These are phyloP conservation scores for Sugiyamaella castrensis DNA, from an alignment of 1,139 yeast genomes.

Conservation along the genomic window DNA sequence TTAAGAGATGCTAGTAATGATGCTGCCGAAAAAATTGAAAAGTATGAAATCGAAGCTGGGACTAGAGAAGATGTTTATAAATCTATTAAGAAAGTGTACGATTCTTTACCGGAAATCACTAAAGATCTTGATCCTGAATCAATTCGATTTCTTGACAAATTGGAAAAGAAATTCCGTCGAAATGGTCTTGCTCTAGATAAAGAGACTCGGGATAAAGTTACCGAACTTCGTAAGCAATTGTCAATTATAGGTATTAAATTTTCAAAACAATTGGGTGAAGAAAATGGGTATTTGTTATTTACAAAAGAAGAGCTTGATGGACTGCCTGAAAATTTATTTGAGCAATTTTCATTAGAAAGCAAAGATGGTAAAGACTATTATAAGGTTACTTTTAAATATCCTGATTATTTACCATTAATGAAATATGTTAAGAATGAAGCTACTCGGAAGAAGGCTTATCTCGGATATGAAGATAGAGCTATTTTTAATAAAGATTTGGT, in stretches of 20 bases:
- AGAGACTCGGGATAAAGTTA: conserved; percentile 54
- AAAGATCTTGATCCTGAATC: conserved; percentile 52
- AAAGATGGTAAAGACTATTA: conserved; percentile 49
- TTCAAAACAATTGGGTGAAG: conserved; percentile 67
- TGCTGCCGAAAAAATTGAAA: conserved; percentile 56
- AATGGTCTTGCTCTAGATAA: conserved; percentile 63
- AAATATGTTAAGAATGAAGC: conserved; percentile 61
- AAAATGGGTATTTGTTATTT: conserved; percentile 57
- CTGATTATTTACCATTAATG: conserved; percentile 73
- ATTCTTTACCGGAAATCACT: conserved; percentile 31
- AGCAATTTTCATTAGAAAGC: conserved; percentile 49
- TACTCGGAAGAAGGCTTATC: conserved; percentile 63
- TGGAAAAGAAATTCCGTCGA: conserved; percentile 54
- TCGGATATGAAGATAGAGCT: conserved; percentile 65
- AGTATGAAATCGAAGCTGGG: conserved; percentile 59
- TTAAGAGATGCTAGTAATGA: conserved; percentile 68
- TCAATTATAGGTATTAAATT: conserved; percentile 57
- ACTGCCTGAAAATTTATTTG: conserved; percentile 61
- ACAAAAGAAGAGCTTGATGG: conserved; percentile 67
- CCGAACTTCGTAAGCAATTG: conserved; percentile 56
- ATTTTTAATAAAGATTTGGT: conserved; percentile 58
- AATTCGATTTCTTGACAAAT: conserved; percentile 54
- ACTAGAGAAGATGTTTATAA: conserved; percentile 66
- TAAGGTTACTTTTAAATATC: conserved; percentile 77
- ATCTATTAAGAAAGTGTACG: conserved; percentile 52